These are phyloP conservation scores for Epichloe festucae DNA, from an alignment of 2,329 filamentous ascomycete genomes.

Conservation along the genomic window DNA sequence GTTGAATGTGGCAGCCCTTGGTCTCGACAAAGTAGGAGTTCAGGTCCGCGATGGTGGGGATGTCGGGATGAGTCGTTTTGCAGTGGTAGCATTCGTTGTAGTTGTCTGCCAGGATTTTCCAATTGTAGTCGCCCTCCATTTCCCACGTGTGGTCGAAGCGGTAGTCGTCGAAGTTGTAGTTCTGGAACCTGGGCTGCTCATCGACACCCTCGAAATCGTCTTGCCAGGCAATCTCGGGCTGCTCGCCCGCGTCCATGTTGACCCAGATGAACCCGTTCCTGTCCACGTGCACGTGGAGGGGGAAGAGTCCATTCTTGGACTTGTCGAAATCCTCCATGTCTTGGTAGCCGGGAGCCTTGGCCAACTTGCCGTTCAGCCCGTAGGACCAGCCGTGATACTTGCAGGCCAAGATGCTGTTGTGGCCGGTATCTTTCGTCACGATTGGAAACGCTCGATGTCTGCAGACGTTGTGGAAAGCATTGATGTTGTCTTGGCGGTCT, in stretches of 20 bases:
- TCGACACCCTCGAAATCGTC: constrained; percentile 38
- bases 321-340: constrained; percentile 43
- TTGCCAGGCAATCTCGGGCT: constrained; percentile 35
- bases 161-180: constrained; percentile 40
- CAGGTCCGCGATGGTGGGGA: constrained; percentile 42
- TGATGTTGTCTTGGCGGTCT: constrained; percentile 37
- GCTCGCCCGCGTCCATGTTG: constrained; percentile 36
- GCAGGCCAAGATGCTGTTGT: constrained; percentile 40
- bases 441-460: constrained; percentile 48
- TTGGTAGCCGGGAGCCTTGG: constrained; percentile 47
- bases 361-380: constrained; percentile 40
- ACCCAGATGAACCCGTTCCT: constrained; percentile 43
- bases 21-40: constrained; percentile 40
- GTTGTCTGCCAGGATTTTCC: constrained; percentile 49
- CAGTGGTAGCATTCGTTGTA: constrained; percentile 58
- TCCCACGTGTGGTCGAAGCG: constrained; percentile 44
- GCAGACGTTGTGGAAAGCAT: constrained; percentile 51
- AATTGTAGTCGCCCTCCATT: constrained; percentile 44
- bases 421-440: constrained; percentile 36
- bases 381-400: constrained; percentile 53
- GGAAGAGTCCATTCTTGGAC: constrained; percentile 40
- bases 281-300: constrained; percentile 41
- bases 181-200: constrained; percentile 28
- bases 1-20: constrained; percentile 35
- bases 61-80: constrained; percentile 44